These are phyloP conservation scores for Ceratocystis variospora DNA, from an alignment of 2,329 filamentous ascomycete genomes.

Conservation along the genomic window DNA sequence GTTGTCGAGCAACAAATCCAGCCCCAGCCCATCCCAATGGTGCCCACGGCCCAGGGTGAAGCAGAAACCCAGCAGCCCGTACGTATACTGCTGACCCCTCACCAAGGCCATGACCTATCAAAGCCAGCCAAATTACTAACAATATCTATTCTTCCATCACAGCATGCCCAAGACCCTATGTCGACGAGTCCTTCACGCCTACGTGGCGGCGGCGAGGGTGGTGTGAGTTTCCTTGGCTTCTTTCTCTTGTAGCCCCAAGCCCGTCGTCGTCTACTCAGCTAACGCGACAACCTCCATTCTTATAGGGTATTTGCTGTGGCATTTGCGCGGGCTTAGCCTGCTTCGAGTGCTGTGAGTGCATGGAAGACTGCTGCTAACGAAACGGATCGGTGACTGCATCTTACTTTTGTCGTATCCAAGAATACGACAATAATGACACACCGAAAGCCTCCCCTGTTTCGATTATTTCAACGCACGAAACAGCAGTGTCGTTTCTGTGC, in stretches of 20 bases:
- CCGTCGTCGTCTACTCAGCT: background rate
- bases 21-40: constrained; percentile 9
- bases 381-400: background rate
- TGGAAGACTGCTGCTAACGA: constrained; percentile 24
- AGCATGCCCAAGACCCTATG: constrained; percentile 9
- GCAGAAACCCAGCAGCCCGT: constrained; percentile 14
- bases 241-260: background rate
- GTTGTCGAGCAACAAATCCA: constrained; percentile 10
- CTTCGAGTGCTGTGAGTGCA: constrained; percentile 25
- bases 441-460: too few relatives aligned
- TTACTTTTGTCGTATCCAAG: background rate
- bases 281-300: background rate
- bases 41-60: background rate
- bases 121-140: background rate
- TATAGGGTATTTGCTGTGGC: constrained; percentile 30
- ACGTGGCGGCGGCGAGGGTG: constrained; percentile 12
- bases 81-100: background rate
- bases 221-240: constrained; percentile 5
- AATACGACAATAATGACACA: too few relatives aligned
- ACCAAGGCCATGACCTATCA: background rate
- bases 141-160: background rate
- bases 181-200: constrained; percentile 5
- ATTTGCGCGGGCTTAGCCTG: constrained; percentile 30
- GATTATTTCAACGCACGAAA: too few relatives aligned
- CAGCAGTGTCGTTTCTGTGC: too few relatives aligned